Percentiles rank a stretch among this genome's conserved stretches.
These are phyloP conservation scores for Cordyceps fumosorosea DNA, from an alignment of 2,329 filamentous ascomycete species.

Conservation along the genomic window DNA sequence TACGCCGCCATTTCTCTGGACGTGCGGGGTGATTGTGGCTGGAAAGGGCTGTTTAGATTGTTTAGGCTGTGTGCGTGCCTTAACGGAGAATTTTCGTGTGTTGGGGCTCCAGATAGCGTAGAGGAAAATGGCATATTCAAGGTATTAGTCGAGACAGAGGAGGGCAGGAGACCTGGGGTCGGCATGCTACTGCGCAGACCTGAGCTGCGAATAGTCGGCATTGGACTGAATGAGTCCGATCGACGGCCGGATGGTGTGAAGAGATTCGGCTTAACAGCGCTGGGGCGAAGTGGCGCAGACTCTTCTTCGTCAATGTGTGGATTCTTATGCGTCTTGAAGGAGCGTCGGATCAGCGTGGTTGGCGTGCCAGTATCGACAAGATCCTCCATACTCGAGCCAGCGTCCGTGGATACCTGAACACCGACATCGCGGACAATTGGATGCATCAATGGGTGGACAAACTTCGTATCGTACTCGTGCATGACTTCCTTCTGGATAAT, in stretches of 20 bases:
- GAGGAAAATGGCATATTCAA: constrained; percentile 10
- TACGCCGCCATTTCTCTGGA: constrained; percentile 55
- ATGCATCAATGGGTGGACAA: constrained; percentile 83
- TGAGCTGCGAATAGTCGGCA: constrained; percentile 23
- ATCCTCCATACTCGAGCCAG: constrained; percentile 34
- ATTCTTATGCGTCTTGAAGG: constrained; percentile 78
- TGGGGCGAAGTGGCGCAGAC: constrained; percentile 29
- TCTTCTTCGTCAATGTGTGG: constrained; percentile 66
- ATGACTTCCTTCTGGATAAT: constrained; percentile 88
- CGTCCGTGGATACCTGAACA: constrained; percentile 62
- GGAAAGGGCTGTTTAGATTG: constrained; percentile 39
- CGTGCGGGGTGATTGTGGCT: constrained; percentile 45
- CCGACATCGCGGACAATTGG: constrained; percentile 70
- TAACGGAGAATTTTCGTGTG: constrained; percentile 73
- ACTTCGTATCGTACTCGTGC: constrained; percentile 94
- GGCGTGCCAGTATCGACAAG: constrained; percentile 46
- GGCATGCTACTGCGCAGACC: constrained; percentile 30
- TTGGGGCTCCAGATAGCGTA: constrained; percentile 56
- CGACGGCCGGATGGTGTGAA: constrained; percentile 36
- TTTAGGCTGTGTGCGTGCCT: constrained; percentile 66
- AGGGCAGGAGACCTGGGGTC: constrained; percentile 22
- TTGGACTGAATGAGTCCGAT: constrained; percentile 29
- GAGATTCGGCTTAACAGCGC: constrained; percentile 33
- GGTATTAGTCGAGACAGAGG: constrained; percentile 20
- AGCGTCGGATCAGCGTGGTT: constrained; percentile 60